These are phyloP conservation scores for Thyridium curvatum DNA, from an alignment of 2,329 filamentous ascomycete species.

Conservation along the genomic window DNA sequence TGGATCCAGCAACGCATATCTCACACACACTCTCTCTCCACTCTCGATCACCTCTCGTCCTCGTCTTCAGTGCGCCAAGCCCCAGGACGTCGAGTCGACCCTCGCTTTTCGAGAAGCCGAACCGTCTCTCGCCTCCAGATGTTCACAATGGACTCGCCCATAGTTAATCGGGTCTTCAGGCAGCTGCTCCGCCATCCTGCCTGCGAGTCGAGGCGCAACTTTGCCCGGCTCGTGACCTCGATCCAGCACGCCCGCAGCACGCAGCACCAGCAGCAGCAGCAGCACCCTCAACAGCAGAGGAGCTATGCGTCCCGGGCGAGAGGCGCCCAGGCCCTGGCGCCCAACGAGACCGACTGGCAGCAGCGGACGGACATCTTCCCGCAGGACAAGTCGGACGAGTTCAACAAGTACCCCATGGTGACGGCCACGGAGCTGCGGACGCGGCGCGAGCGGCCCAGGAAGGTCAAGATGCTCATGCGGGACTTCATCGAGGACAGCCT, in stretches of 20 bases:
- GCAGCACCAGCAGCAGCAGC: constrained; percentile 17
- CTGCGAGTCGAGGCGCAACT: constrained; percentile 47
- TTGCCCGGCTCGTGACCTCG: constrained; percentile 27
- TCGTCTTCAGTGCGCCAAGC: too few species aligned
- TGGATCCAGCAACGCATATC: too few species aligned
- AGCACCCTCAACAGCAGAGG: constrained; percentile 18
- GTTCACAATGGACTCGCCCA: constrained; percentile 8
- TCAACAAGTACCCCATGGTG: constrained; percentile 74
- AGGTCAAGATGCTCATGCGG: constrained; percentile 93
- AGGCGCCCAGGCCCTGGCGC: constrained; percentile 14
- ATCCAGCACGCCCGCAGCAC: constrained; percentile 30
- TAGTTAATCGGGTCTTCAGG: constrained; percentile 60
- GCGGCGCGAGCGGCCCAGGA: constrained; percentile 68
- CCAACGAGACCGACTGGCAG: constrained; percentile 73
- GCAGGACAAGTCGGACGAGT: constrained; percentile 72
- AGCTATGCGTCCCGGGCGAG: constrained; percentile 14
- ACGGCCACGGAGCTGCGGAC: constrained; percentile 72
- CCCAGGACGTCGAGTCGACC: too few species aligned
- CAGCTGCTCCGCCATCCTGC: constrained; percentile 75
- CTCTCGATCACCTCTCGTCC: too few species aligned
- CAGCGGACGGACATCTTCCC: constrained; percentile 72
- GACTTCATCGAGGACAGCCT: constrained; percentile 98
- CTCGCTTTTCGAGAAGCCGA: too few species aligned
- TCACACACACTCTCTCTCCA: too few species aligned
- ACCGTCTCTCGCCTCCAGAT: too few species aligned